Evolutionary conservation across 768 basidiomycete species (phyloP), one percentile per base, ranked within the genome.

Genomic region (Kondoa malvinella): DNA sequence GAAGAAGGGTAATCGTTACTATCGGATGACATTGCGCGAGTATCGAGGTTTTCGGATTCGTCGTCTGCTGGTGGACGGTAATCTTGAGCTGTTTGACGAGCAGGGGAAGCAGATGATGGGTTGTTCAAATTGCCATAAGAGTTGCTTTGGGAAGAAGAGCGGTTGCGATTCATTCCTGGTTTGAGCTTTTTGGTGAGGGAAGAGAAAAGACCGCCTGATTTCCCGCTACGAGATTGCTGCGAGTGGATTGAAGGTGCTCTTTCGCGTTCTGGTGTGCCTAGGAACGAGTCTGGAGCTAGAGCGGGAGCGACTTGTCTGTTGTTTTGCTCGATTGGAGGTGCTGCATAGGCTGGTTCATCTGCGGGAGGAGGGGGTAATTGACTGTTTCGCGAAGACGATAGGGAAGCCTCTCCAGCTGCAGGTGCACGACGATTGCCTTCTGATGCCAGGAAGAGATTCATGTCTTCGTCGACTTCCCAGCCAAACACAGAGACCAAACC

Each of bases 381-480:
- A 56, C n/a, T 15, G 25, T 2, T 59, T 33, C 8, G 27, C 34
- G 31, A 34, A 31, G 68, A 69, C 57, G 66, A 59, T 4, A 59
- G 25, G 58, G 58, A 59, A 29, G 58, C 14, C 12, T 14, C 25
- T 8, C 25, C 30, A 60, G 58, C 14, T 4, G 8, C 8, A 25
- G 14, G 14, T 14, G 58, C 25, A 12, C 14, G 4, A 26, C 58
- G 58, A 60, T 31, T 31, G 61, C 69, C 69, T 62, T 67, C 56
- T 57, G 31, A 25, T n/a, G 66, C 40, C 15, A 69, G 34, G 64
- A 67, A 69, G 34, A 34, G 50, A 25, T 65, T 57, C 17, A 69
- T n/a, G n/a, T 69, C 69, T 17, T 69, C 65, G 50, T 67, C 69
- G 12, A 58, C 15, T 65, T 73, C 74, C 57, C 73, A 66, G 14